Conservation (phyloP, 108 stramenopile genomes). For the Cyclotella choctawhatcheeana region DNA sequence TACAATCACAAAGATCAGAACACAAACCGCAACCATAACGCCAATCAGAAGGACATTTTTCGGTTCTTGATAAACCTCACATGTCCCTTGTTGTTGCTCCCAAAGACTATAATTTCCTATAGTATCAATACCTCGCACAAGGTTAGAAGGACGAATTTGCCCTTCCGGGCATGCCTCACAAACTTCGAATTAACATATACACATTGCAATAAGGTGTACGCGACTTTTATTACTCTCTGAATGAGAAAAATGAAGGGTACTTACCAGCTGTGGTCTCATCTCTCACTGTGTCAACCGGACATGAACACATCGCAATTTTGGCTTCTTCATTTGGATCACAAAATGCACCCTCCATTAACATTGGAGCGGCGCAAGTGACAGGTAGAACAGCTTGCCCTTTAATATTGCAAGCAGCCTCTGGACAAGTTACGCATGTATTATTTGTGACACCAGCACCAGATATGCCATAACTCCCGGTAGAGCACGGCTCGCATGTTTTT, state of each 20-base stretch:
- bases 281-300: conserved; percentile 6
- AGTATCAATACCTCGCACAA: conserved; percentile 12
- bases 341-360: conserved; percentile 5
- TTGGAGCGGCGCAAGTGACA: background rate
- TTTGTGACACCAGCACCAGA: background rate
- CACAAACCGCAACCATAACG: background rate
- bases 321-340: conserved; percentile 1
- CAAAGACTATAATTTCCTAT: conserved; percentile 27
- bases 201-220: too few species aligned
- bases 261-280: conserved; percentile 10
- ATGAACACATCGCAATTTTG: conserved; percentile 15
- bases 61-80: background rate
- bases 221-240: too few species aligned
- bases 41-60: background rate
- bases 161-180: conserved; percentile 28
- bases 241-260: too few species aligned
- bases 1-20: background rate
- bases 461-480: background rate
- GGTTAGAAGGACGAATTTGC: conserved; percentile 17
- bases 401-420: background rate
- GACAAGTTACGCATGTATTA: background rate
- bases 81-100: conserved; percentile 24
- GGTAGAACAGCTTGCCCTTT: background rate
- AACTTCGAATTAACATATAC: too few species aligned
- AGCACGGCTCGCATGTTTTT: conserved; percentile 4